These are phyloP conservation scores for Leishmania arabica DNA, from an alignment of 208 protist species.

Conservation along the genomic window DNA sequence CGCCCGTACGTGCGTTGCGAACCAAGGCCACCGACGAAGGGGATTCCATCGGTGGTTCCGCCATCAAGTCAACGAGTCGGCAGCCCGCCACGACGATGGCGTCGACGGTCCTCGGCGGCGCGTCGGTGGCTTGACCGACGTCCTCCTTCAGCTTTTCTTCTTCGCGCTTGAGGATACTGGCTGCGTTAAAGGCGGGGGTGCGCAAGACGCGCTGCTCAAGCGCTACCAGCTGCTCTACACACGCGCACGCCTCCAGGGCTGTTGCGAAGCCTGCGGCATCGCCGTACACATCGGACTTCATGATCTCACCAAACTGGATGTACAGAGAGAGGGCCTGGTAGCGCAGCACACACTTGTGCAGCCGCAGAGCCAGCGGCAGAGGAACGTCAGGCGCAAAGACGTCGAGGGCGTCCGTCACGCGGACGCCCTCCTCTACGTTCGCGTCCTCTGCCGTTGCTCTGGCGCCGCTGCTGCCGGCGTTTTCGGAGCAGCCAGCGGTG, in stretches of 20 bases:
- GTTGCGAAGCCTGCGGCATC: conserved; percentile 27
- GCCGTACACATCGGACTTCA: conserved; percentile 32
- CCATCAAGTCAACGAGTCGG: conserved; percentile 23
- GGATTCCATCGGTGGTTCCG: conserved; percentile 11
- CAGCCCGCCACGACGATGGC: conserved; percentile 22
- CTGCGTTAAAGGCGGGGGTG: conserved; percentile 18
- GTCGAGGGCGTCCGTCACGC: conserved; percentile 22
- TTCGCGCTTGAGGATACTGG: conserved; percentile 19
- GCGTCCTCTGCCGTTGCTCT: not conserved
- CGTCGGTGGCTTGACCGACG: conserved; percentile 9
- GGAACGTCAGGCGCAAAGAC: conserved; percentile 24
- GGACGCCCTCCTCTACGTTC: conserved; percentile 6
- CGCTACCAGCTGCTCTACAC: conserved; percentile 30
- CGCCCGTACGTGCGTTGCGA: not conserved
- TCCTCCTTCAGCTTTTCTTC: conserved; percentile 20
- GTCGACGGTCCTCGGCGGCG: conserved; percentile 3
- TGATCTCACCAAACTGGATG: conserved; percentile 43
- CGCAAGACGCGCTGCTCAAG: conserved; percentile 31
- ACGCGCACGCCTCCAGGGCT: conserved; percentile 14
- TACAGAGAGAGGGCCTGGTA: conserved; percentile 47
- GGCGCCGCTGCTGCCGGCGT: not conserved
- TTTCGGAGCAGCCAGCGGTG: not conserved
- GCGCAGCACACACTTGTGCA: conserved; percentile 54
- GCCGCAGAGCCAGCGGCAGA: conserved; percentile 50
- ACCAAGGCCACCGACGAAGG: not conserved